Evolutionary conservation across 1,139 yeast species (phyloP).

Genomic region (Blastobotrys apis): DNA sequence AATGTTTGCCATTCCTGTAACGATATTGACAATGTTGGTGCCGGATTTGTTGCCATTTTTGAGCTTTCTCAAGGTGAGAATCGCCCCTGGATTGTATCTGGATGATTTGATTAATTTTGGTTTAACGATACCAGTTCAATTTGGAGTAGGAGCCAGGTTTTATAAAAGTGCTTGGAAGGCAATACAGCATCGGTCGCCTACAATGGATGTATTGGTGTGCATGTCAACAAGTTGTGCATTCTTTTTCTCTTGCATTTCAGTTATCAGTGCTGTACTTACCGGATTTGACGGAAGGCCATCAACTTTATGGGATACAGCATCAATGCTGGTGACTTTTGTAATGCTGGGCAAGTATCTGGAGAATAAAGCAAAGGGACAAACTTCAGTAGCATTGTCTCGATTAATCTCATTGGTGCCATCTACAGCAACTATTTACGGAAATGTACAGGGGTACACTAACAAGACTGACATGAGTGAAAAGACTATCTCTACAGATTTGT

Average conservation of each 20-base stretch:
- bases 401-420: conserved; percentile 79
- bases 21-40: conserved; percentile 51
- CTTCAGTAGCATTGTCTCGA: conserved; percentile 81
- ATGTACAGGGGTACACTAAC: conserved; percentile 16
- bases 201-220: conserved; percentile 91
- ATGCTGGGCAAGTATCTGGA: conserved; percentile 88
- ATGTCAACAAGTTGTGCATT: conserved; percentile 80
- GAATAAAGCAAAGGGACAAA: conserved; percentile 88
- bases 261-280: conserved; percentile 41
- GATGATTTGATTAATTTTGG: conserved; percentile 57
- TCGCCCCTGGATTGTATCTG: conserved; percentile 36
- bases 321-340: conserved; percentile 79
- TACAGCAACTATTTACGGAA: conserved; percentile 53
- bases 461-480: conserved; percentile 26
- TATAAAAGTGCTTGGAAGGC: conserved; percentile 61
- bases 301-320: conserved; percentile 80
- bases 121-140: conserved; percentile 64
- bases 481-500: conserved; percentile 61
- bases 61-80: conserved; percentile 24
- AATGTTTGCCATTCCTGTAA: conserved; percentile 58
- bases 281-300: conserved; percentile 46
- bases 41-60: conserved; percentile 31
- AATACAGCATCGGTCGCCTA: conserved; percentile 70
- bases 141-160: conserved; percentile 60
- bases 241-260: conserved; percentile 63